Evolutionary conservation across 106 monocot species (phyloP).

Genomic region (Triglochin maritima): DNA sequence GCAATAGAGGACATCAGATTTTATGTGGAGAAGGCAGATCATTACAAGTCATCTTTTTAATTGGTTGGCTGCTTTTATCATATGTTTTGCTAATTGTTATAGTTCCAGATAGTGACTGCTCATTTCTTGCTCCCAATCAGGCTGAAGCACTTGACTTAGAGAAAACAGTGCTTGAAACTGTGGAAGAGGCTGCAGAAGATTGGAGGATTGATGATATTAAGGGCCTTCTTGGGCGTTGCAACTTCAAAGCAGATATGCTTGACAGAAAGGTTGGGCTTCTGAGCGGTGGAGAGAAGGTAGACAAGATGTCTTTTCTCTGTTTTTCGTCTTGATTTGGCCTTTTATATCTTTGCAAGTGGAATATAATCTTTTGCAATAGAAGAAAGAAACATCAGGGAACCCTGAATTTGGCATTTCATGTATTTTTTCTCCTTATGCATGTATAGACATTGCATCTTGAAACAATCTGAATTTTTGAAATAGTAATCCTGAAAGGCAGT

Average conservation of each 20-base stretch:
- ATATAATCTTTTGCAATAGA: not conserved
- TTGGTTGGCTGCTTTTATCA: not conserved
- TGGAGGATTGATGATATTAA: slow-evolving; percentile 98
- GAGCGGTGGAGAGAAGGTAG: slow-evolving; percentile 98
- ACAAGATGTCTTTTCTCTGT: not conserved
- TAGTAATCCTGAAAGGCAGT: too few relatives aligned
- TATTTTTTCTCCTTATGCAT: not conserved
- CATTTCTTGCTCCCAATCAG: slow-evolving; percentile 21
- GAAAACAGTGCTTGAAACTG: slow-evolving; percentile 85
- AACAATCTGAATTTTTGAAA: too few relatives aligned
- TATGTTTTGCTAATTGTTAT: too few relatives aligned
- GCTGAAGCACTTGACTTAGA: slow-evolving; percentile 96
- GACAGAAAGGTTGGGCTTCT: slow-evolving; percentile 85
- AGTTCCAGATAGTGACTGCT: too few relatives aligned
- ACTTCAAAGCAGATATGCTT: slow-evolving; percentile 95
- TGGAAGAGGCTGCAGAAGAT: slow-evolving; percentile 86
- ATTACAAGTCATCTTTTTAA: not conserved
- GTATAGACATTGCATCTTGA: too few relatives aligned
- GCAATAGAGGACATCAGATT: too few relatives aligned
- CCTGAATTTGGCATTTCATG: not conserved
- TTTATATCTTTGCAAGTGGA: not conserved
- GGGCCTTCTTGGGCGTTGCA: slow-evolving; percentile 93
- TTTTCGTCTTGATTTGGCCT: slow-evolving; percentile 53
- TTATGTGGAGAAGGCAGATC: too few relatives aligned
- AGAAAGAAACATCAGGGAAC: too few relatives aligned